Conservation (phyloP, 2,329 filamentous ascomycete genomes). For the Ramularia endophylla region DNA sequence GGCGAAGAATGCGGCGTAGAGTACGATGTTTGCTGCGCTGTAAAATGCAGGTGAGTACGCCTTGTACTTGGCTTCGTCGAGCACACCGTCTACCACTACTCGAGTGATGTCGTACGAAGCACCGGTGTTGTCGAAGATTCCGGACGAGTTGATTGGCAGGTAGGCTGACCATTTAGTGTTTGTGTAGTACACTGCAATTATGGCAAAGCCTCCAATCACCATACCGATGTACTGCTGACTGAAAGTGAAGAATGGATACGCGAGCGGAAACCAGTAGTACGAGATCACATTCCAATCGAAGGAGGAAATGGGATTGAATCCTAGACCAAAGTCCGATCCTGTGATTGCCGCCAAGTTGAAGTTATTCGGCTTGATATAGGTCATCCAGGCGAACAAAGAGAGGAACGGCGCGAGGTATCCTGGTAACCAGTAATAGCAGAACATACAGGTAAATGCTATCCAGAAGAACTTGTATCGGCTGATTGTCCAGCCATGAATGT, state of each 20-base stretch:
- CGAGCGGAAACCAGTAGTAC: constrained; percentile 55
- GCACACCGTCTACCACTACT: constrained; percentile 72
- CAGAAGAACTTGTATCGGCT: too few relatives aligned
- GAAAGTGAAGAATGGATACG: constrained; percentile 34
- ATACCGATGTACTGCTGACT: constrained; percentile 60
- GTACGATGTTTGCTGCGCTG: constrained; percentile 8
- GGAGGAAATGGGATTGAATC: constrained; percentile 46
- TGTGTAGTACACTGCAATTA: constrained; percentile 47
- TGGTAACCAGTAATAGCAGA: neutral
- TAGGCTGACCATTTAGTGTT: constrained; percentile 76
- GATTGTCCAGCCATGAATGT: too few relatives aligned
- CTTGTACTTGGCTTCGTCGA: constrained; percentile 68
- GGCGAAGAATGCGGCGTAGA: constrained; percentile 8
- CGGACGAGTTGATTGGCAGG: constrained; percentile 75
- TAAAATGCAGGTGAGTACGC: constrained; percentile 64
- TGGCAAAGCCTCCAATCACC: constrained; percentile 20
- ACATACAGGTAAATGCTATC: too few relatives aligned
- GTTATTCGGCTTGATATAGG: constrained; percentile 10
- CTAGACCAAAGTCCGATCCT: constrained; percentile 5
- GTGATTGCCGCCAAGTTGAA: constrained; percentile 5
- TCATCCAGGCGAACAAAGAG: constrained; percentile 9
- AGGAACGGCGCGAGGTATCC: constrained; percentile 5
- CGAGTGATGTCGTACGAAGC: constrained; percentile 72
- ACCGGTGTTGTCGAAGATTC: constrained; percentile 78
- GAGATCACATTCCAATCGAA: constrained; percentile 81